Base-by-base conservation (phyloP, 2,329 filamentous ascomycete genomes). In the Biscogniauxia sp. region DNA sequence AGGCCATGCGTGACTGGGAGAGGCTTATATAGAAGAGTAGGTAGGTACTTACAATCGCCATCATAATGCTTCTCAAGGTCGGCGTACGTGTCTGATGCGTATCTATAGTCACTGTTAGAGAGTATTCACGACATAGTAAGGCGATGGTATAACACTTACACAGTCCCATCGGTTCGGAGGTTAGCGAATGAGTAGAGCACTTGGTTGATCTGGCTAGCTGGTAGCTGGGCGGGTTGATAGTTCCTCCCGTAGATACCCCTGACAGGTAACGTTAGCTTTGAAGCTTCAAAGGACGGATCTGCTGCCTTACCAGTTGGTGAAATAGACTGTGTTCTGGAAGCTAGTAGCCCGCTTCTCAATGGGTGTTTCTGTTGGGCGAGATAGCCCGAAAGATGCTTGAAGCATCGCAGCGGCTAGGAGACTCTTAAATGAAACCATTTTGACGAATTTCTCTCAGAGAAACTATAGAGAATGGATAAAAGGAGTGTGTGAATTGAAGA, bases 171-270 rank as follows among this genome's bases (percentile, higher is more conserved):
- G 0, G 84, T 73, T 8, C 80, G 79, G 19, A 96, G 75, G 70
- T 96, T 93, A 69, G 91, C 89, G 75, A 97, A 97, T 1, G 92
- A 84, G 70, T 86, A 96, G 1, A 96, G 81, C 1, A 96, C 80
- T 68, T 95, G 91, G 0, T 89, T 94, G 56, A 96, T 77, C 64
- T 92, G 80, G 1, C 85, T 80, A 1, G 81, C 85, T 0, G 89
- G 89, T 8, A 96, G 81, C 66, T 92, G 81, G 56, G 88, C 82
- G 0, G 91, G 89, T 59, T 89, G 83, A 70, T 89, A 92, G 64
- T 90, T 85, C 58, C 91, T 84, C 23, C 78, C 87, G 70, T 96
- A 95, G 55, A 92, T 90, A 51, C 85, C 88, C 89, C 82, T 83
- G 41, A 1, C 4, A 45, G 37, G 1, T 7, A 11, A 1, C 9